Evolutionary conservation across 129 eudicot genomes (phyloP).

Genomic region (Tagetes patula): DNA sequence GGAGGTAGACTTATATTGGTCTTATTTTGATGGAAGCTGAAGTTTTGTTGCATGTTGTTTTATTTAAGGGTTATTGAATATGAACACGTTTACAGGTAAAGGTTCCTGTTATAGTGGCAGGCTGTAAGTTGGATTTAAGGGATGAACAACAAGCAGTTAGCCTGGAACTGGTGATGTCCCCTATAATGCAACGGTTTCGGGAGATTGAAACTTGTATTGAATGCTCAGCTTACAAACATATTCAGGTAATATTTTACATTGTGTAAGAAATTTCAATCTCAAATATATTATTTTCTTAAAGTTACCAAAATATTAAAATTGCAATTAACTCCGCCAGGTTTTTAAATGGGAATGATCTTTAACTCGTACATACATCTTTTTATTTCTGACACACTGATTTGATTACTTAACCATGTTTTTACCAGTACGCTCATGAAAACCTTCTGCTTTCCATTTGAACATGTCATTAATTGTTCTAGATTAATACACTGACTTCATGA

Average conservation of each 20-base stretch:
- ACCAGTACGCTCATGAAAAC: background rate
- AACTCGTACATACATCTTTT: background rate
- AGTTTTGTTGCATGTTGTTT: background rate
- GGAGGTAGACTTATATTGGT: conserved; percentile 48
- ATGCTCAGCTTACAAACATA: conserved; percentile 64
- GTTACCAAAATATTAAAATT: background rate
- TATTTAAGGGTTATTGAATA: background rate
- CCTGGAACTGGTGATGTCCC: conserved; percentile 88
- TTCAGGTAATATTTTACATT: conserved; percentile 48
- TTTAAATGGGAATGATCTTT: background rate
- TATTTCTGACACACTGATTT: background rate
- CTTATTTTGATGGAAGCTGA: conserved; percentile 4
- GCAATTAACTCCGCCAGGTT: background rate
- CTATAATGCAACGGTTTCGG: conserved; percentile 86
- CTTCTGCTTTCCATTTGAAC: background rate
- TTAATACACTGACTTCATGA: background rate
- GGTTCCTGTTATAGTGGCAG: conserved; percentile 95
- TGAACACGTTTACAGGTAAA: conserved; percentile 54
- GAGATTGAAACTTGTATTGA: conserved; percentile 85
- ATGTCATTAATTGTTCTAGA: background rate
- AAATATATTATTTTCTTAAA: background rate
- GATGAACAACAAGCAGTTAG: conserved; percentile 70
- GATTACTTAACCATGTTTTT: background rate
- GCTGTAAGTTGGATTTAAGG: conserved; percentile 91
- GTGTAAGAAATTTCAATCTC: background rate